These are phyloP conservation scores for Penicillium verrucosum DNA, from an alignment of 2,329 filamentous ascomycete genomes.

Conservation along the genomic window DNA sequence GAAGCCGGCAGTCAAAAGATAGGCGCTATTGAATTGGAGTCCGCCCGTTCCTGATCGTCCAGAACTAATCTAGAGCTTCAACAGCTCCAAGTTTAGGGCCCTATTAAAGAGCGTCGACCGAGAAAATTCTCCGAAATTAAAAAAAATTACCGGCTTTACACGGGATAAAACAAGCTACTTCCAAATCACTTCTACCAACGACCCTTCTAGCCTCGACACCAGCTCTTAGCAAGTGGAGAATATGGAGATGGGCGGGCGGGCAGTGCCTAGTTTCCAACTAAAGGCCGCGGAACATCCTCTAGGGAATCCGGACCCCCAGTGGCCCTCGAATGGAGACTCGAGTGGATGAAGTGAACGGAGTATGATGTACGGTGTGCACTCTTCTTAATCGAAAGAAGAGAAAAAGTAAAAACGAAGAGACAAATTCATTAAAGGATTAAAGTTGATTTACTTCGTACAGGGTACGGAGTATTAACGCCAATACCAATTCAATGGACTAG, in stretches of 20 bases:
- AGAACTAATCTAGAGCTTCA: not conserved
- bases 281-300: slow-evolving; percentile 23
- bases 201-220: slow-evolving; percentile 7
- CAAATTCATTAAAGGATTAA: not conserved
- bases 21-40: slow-evolving; percentile 5
- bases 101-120: not conserved
- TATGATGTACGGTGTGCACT: not conserved
- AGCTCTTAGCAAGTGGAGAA: slow-evolving; percentile 12
- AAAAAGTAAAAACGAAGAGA: not conserved
- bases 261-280: slow-evolving; percentile 22
- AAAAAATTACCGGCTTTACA: not conserved
- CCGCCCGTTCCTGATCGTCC: slow-evolving; percentile 1
- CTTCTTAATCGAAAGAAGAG: not conserved
- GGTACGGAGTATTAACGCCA: not conserved
- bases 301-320: slow-evolving; percentile 12
- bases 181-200: not conserved
- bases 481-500: not conserved
- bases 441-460: not conserved
- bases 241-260: slow-evolving; percentile 28
- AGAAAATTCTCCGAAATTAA: not conserved
- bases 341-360: not conserved
- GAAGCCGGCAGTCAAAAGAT: not conserved
- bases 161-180: slow-evolving; percentile 1
- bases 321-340: not conserved
- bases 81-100: not conserved